Evolutionary conservation across 352 stramenopile genomes (phyloP), one percentile per base, ranked within the genome.

Genomic region (Phytopythium montanum): DNA sequence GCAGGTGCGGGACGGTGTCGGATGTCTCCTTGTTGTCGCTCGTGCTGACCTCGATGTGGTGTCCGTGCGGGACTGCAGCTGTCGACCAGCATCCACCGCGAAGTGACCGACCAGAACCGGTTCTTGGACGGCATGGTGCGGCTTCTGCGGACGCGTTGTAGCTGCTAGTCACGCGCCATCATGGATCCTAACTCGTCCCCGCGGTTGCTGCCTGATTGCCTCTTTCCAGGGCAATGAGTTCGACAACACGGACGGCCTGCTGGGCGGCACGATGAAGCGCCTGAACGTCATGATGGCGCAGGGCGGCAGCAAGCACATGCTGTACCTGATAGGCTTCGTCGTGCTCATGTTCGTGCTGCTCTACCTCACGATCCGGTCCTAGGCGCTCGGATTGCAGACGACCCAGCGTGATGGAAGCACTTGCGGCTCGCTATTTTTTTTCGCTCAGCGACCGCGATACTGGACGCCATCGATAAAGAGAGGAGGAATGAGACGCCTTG

Each of bases 261-360:
- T 95, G 25, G 82, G 84, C 23, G 85, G 85, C 26, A 95, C 84
- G n/a, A 90, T 95, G 79, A 92, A 92, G 68, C 81, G 81, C 0
- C 70, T 95, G 31, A 79, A 81, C 26, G 70, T 77, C 62, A 95
- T 95, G 86, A 92, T 95, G 82, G 82, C 93, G 36, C 83, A 92
- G 33, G 86, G 86, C 48, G 83, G 86, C 41, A 90, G 83, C 73
- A 94, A 90, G 68, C 86, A 95, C 73, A 95, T 95, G 86, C 79
- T 92, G 59, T 92, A 94, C 58, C 72, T 95, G 62, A 79, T 94
- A 45, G 73, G 60, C 57, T 95, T 95, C 54, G 86, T 95, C 29
- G 80, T 95, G 18, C 60, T 95, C 51, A 84, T 95, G 45, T 94
- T 95, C 54, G 72, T 94, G 56, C 73, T 95, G 60, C 74, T 95